phyloP scores from a whole-genome alignment of 768 basidiomycete species.

The Tephrocybe sp. region DNA sequence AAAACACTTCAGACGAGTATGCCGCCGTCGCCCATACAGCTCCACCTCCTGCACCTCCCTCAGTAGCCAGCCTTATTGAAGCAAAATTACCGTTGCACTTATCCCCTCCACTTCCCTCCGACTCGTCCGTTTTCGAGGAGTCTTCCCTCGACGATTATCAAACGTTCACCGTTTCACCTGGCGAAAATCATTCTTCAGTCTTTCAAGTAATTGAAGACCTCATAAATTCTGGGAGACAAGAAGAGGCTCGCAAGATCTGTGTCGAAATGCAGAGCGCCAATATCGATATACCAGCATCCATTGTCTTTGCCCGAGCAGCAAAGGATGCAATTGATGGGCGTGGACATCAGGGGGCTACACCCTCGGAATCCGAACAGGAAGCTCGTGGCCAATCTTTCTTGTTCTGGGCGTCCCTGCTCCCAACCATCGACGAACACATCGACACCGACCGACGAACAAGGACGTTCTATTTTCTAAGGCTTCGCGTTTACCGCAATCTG shows the following conservation, averaged over 20 bases:
- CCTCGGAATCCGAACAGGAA: constrained; percentile 10
- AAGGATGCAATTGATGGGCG: constrained; percentile 16
- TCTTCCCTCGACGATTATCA: constrained; percentile 22
- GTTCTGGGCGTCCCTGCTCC: constrained; percentile 35
- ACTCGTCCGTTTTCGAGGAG: constrained; percentile 34
- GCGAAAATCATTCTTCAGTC: constrained; percentile 9
- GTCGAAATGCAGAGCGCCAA: constrained; percentile 30
- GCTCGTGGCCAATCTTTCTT: constrained; percentile 16
- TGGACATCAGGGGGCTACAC: no score
- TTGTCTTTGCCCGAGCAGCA: constrained; percentile 28
- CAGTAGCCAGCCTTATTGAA: constrained; percentile 26
- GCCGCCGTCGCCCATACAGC: constrained; percentile 6
- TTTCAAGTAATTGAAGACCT: constrained; percentile 21
- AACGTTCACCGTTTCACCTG: neutral
- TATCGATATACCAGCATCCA: constrained; percentile 26
- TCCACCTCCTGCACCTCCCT: constrained; percentile 14
- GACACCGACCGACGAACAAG: constrained; percentile 13
- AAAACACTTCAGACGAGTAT: constrained; percentile 32
- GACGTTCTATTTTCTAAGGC: constrained; percentile 19
- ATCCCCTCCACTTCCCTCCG: constrained; percentile 22
- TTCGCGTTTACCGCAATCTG: constrained; percentile 22
- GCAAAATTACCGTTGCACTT: constrained; percentile 27
- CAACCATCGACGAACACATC: constrained; percentile 17
- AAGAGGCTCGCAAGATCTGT: constrained; percentile 29
- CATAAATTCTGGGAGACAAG: constrained; percentile 19